Conservation (phyloP, 495 filamentous ascomycete species). For the Tuber microsphaerosporum region DNA sequence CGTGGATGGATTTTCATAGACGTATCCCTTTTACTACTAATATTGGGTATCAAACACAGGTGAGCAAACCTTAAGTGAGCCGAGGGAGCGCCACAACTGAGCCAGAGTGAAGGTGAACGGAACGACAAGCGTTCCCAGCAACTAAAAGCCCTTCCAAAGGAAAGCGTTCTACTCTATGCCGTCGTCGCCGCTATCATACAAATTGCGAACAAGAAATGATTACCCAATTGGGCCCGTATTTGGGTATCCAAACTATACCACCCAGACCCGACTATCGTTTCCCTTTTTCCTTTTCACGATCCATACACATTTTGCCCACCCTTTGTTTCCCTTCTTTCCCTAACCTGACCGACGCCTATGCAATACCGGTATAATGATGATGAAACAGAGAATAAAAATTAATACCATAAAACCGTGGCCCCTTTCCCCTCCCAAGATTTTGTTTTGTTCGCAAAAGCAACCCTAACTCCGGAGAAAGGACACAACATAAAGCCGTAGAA, state of each 20-base stretch:
- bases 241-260: neutral
- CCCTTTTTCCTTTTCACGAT: neutral
- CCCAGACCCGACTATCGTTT: neutral
- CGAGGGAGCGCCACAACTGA: no score
- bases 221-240: neutral
- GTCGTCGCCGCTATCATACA: neutral
- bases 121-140: no score
- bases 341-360: neutral
- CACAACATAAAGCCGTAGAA: neutral
- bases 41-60: no score
- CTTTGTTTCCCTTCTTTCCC: neutral
- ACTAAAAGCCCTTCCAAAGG: no score
- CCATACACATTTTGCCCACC: neutral
- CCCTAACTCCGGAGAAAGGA: neutral
- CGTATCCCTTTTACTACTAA: no score
- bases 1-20: no score
- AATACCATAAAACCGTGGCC: neutral
- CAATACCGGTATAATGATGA: neutral
- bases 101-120: no score
- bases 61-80: no score
- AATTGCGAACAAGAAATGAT: neutral
- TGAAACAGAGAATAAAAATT: neutral
- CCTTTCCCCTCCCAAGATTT: neutral
- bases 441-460: constrained; percentile 1
- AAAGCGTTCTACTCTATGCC: neutral